These are phyloP conservation scores for Candida vaughaniae DNA, from an alignment of 805 yeast species.

Conservation along the genomic window DNA sequence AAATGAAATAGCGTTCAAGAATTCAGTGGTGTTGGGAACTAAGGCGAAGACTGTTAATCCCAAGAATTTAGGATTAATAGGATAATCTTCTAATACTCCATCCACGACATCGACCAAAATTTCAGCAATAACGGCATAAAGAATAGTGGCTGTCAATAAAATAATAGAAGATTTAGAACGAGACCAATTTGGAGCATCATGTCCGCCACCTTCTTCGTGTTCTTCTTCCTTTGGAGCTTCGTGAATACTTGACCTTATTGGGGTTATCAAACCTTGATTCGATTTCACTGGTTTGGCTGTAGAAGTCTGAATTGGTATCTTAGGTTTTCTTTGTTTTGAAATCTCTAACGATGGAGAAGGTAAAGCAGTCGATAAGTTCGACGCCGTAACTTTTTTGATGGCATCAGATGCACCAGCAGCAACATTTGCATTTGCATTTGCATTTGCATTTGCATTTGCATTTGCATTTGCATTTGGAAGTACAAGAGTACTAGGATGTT, in stretches of 20 bases:
- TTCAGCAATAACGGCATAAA: slow-evolving; percentile 93
- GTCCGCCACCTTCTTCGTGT: slow-evolving; percentile 58
- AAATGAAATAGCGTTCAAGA: slow-evolving; percentile 93
- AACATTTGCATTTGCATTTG: not conserved
- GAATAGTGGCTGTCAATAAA: slow-evolving; percentile 75
- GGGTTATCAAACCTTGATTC: not conserved
- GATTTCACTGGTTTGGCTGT: too few species aligned
- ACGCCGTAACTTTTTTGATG: slow-evolving; percentile 1
- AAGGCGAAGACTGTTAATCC: slow-evolving; percentile 94
- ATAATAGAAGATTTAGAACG: slow-evolving; percentile 79
- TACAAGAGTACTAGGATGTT: slow-evolving; percentile 5
- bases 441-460: slow-evolving; percentile 2
- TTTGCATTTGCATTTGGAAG: slow-evolving; percentile 1
- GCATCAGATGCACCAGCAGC: not conserved
- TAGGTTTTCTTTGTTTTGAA: slow-evolving; percentile 16
- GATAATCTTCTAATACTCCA: slow-evolving; percentile 70
- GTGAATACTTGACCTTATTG: not conserved
- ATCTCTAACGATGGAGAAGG: slow-evolving; percentile 21
- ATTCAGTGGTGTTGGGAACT: slow-evolving; percentile 96
- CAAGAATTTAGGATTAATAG: slow-evolving; percentile 86
- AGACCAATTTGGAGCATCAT: slow-evolving; percentile 98
- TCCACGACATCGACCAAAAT: slow-evolving; percentile 92
- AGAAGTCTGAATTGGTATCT: slow-evolving; percentile 2
- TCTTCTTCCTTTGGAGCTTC: slow-evolving; percentile 17
- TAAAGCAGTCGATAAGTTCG: slow-evolving; percentile 9